A percentile compares a stretch with the other conserved stretches of the same genome.
Evolutionary conservation across 2,329 filamentous ascomycete species (phyloP).

Genomic region (Beauveria rudraprayagi): DNA sequence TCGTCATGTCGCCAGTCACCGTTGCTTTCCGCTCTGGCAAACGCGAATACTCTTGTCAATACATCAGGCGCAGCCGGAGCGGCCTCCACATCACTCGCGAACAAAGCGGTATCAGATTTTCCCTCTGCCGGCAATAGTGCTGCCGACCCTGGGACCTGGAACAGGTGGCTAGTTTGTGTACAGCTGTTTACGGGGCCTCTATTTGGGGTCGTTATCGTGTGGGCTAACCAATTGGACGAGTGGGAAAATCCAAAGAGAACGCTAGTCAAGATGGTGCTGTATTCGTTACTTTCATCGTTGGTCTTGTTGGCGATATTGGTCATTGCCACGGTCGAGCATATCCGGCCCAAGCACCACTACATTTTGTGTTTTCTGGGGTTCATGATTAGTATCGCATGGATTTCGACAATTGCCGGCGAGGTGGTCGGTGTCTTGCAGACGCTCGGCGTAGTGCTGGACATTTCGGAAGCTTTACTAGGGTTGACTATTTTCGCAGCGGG

Average conservation of each 20-base stretch:
- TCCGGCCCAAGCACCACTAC: conserved; percentile 65
- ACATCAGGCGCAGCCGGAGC: neutral
- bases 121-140: conserved; percentile 25
- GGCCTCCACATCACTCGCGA: neutral
- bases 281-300: conserved; percentile 61
- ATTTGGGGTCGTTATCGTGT: conserved; percentile 71
- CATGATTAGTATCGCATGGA: conserved; percentile 87
- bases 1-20: conserved; percentile 15
- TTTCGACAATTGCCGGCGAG: conserved; percentile 89
- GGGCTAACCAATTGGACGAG: conserved; percentile 58
- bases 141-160: conserved; percentile 59
- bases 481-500: conserved; percentile 95
- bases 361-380: conserved; percentile 86
- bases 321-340: conserved; percentile 57
- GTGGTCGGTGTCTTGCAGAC: conserved; percentile 93
- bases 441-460: conserved; percentile 81
- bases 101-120: conserved; percentile 24
- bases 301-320: conserved; percentile 59
- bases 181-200: conserved; percentile 83
- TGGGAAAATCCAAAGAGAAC: conserved; percentile 40
- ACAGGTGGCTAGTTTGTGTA: conserved; percentile 77
- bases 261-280: conserved; percentile 50
- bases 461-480: conserved; percentile 89
- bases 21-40: conserved; percentile 15
- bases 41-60: conserved; percentile 16